phyloP scores from a whole-genome alignment of 2,329 filamentous ascomycete genomes.

The Epichloe uncinata region DNA sequence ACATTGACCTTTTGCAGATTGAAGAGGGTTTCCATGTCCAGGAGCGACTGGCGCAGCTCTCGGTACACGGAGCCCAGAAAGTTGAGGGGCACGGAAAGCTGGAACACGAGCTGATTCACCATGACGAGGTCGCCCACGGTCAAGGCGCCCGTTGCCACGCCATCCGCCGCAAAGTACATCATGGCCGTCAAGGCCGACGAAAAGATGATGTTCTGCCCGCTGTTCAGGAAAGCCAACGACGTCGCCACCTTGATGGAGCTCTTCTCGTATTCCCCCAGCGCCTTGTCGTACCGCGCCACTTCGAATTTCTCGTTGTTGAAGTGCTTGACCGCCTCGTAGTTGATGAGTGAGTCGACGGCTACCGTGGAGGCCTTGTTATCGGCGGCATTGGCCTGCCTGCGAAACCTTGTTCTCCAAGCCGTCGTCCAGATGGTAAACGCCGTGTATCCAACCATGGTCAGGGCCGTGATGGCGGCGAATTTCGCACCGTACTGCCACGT shows the following conservation, averaged over 20 bases:
- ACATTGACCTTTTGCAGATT: slow-evolving; percentile 95
- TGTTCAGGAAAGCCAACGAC: slow-evolving; percentile 84
- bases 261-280: slow-evolving; percentile 71
- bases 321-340: slow-evolving; percentile 98
- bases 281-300: slow-evolving; percentile 77
- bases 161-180: slow-evolving; percentile 94
- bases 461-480: slow-evolving; percentile 80
- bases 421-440: slow-evolving; percentile 97
- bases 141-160: slow-evolving; percentile 66
- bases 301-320: slow-evolving; percentile 99
- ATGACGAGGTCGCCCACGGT: slow-evolving; percentile 95
- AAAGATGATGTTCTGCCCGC: slow-evolving; percentile 94
- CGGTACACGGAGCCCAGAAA: slow-evolving; percentile 97
- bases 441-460: slow-evolving; percentile 87
- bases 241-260: slow-evolving; percentile 96
- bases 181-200: slow-evolving; percentile 85
- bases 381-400: slow-evolving; percentile 86
- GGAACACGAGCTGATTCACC: slow-evolving; percentile 98
- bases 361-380: slow-evolving; percentile 94
- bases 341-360: slow-evolving; percentile 92
- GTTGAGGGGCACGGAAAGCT: slow-evolving; percentile 91
- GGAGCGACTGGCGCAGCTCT: slow-evolving; percentile 81
- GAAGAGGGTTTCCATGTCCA: slow-evolving; percentile 98
- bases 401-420: slow-evolving; percentile 92
- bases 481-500: slow-evolving; percentile 90